These are phyloP conservation scores for Osmozyma mogii DNA, from an alignment of 805 yeast genomes.

Conservation along the genomic window DNA sequence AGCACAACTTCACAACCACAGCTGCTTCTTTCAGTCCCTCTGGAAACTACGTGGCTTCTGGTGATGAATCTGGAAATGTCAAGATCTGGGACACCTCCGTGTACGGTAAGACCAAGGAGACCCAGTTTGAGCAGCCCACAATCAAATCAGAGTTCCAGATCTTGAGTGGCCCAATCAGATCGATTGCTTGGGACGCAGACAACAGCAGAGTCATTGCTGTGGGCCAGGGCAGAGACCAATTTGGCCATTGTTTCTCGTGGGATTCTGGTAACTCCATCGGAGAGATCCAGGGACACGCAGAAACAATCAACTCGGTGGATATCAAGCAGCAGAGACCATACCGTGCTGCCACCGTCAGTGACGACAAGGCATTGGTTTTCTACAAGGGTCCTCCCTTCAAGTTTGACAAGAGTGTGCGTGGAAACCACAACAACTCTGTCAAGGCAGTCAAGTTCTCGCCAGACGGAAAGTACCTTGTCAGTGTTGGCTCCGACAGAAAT, in stretches of 20 bases:
- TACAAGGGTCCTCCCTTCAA: constrained; percentile 92
- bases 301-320: constrained; percentile 74
- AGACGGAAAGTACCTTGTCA: constrained; percentile 63
- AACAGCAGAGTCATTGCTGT: constrained; percentile 82
- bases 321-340: constrained; percentile 84
- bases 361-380: constrained; percentile 79
- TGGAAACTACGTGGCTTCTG: constrained; percentile 86
- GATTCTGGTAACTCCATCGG: constrained; percentile 98
- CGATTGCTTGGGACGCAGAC: constrained; percentile 90
- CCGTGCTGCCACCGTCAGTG: constrained; percentile 88
- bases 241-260: constrained; percentile 87
- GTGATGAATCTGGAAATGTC: constrained; percentile 85
- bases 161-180: constrained; percentile 72
- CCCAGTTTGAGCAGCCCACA: constrained; percentile 35
- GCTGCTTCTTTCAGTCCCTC: constrained; percentile 85
- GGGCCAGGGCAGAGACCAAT: constrained; percentile 87
- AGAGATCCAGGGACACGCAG: constrained; percentile 88
- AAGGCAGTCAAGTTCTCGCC: constrained; percentile 79
- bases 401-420: constrained; percentile 64
- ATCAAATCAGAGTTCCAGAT: constrained; percentile 77
- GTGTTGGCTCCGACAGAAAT: constrained; percentile 80
- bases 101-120: constrained; percentile 28
- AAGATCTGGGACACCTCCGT: constrained; percentile 69
- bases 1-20: constrained; percentile 65
- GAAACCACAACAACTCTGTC: constrained; percentile 68